These are phyloP conservation scores for Musa itinerans DNA, from an alignment of 176 grass and related monocot species.

Conservation along the genomic window DNA sequence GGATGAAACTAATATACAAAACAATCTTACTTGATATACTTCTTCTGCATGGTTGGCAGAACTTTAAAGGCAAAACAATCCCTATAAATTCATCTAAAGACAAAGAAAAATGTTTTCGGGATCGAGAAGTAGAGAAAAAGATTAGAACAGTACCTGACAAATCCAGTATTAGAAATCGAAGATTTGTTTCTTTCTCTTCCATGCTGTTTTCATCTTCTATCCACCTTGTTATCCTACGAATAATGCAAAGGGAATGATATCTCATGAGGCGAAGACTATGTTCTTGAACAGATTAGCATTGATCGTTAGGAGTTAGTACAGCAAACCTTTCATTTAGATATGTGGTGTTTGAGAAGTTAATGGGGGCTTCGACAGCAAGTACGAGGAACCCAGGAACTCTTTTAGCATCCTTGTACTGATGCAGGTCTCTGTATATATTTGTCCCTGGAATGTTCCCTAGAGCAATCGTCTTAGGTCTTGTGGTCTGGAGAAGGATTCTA, in stretches of 20 bases:
- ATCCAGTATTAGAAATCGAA: conserved; percentile 61
- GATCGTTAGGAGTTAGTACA: too few species aligned
- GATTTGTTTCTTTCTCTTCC: conserved; percentile 34
- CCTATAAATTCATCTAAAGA: too few species aligned
- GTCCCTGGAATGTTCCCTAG: conserved; percentile 78
- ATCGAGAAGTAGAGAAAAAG: not conserved
- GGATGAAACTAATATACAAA: not conserved
- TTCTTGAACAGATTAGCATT: too few species aligned
- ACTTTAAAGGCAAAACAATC: too few species aligned
- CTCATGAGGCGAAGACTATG: not conserved
- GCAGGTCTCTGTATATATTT: conserved; percentile 68
- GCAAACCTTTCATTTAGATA: conserved; percentile 84
- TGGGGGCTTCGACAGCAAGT: conserved; percentile 74
- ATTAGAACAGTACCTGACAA: conserved; percentile 52
- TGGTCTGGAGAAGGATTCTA: conserved; percentile 76
- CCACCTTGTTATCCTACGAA: conserved; percentile 75
- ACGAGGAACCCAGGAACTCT: conserved; percentile 83
- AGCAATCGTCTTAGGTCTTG: conserved; percentile 62
- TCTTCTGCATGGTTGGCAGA: too few species aligned
- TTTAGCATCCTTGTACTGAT: conserved; percentile 83
- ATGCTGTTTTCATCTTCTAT: conserved; percentile 59
- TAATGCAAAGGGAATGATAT: not conserved
- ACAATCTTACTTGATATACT: too few species aligned
- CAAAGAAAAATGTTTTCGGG: too few species aligned
- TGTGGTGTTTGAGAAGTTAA: conserved; percentile 90